phyloP scores from a whole-genome alignment of 768 basidiomycete genomes.

The Russula compacta region DNA sequence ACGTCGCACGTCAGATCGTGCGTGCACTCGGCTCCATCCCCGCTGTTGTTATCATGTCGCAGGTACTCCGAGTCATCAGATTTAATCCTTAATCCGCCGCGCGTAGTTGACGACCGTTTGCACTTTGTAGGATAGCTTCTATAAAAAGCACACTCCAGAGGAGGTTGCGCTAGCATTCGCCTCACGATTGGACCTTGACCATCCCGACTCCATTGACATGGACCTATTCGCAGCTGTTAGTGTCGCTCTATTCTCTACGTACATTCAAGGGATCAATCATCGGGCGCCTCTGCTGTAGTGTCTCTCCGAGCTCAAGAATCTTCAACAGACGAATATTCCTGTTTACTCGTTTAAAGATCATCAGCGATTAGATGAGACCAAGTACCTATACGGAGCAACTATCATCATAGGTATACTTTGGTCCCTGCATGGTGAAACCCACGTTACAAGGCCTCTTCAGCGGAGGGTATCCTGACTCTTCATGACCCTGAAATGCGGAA shows the following conservation, averaged over 20 bases:
- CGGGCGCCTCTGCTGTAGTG: slow-evolving; percentile 42
- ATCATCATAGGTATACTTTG: slow-evolving; percentile 68
- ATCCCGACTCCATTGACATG: slow-evolving; percentile 90
- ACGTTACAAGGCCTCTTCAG: slow-evolving; percentile 27
- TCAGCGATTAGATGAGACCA: slow-evolving; percentile 67
- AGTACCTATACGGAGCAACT: slow-evolving; percentile 88
- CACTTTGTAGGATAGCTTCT: slow-evolving; percentile 79
- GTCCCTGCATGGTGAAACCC: background rate
- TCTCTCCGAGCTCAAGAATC: slow-evolving; percentile 73
- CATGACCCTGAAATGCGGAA: slow-evolving; percentile 69
- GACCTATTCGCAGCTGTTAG: slow-evolving; percentile 70
- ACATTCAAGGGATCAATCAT: background rate
- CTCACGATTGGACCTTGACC: slow-evolving; percentile 79
- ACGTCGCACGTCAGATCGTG: slow-evolving; percentile 78
- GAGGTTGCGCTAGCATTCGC: slow-evolving; percentile 77
- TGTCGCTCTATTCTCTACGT: slow-evolving; percentile 12
- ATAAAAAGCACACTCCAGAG: slow-evolving; percentile 69
- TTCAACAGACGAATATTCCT: slow-evolving; percentile 80
- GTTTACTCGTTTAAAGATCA: slow-evolving; percentile 92
- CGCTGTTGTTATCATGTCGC: slow-evolving; percentile 84
- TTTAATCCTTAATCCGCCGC: background rate
- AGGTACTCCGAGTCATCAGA: slow-evolving; percentile 35
- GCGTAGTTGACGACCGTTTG: background rate
- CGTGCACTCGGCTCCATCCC: slow-evolving; percentile 75
- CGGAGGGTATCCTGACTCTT: slow-evolving; percentile 89